A percentile compares a stretch with the other conserved stretches of the same genome.
These are phyloP conservation scores for rapeseed (Brassica napus) DNA, from an alignment of 345 rosid genomes.

Conservation along the genomic window Da-Ae NC_063451.1:45834501-45835000, in stretches of 20 bases:
- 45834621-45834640: slow-evolving; percentile 73
- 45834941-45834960: neutral
- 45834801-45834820: slow-evolving; percentile 27
- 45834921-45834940: slow-evolving; percentile 29
- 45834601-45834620: slow-evolving; percentile 67
- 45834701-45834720: slow-evolving; percentile 26
- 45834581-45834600: slow-evolving; percentile 60
- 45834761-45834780: neutral
- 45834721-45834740: slow-evolving; percentile 1
- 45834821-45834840: slow-evolving; percentile 3
- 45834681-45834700: slow-evolving; percentile 42
- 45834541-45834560: slow-evolving; percentile 62
- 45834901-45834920: slow-evolving; percentile 26
- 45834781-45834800: neutral
- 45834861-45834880: slow-evolving; percentile 16
- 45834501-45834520: slow-evolving; percentile 68
- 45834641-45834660: slow-evolving; percentile 86
- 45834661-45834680: slow-evolving; percentile 66
- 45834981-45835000: neutral
- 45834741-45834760: neutral
- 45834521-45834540: slow-evolving; percentile 53
- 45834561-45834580: slow-evolving; percentile 54
- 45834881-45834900: slow-evolving; percentile 34
- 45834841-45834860: neutral
- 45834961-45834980: neutral